These are phyloP conservation scores for Karstenula rhodostoma DNA, from an alignment of 2,329 filamentous ascomycete species.

Conservation along the genomic window DNA sequence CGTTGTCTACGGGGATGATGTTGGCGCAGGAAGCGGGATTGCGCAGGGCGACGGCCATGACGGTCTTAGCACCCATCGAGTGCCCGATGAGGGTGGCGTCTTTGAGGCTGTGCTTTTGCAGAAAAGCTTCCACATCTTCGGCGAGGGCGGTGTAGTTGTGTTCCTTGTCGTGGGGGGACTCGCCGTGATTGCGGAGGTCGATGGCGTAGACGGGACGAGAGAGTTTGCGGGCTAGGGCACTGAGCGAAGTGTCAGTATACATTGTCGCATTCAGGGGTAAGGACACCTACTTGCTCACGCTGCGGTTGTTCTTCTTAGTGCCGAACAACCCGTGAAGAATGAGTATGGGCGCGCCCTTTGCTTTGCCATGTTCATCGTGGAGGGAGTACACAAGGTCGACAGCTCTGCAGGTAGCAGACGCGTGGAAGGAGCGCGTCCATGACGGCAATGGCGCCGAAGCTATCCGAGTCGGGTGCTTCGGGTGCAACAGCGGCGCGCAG, in stretches of 20 bases:
- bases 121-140: conserved; percentile 81
- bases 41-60: conserved; percentile 83
- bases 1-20: conserved; percentile 89
- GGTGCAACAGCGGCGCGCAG: conserved; percentile 21
- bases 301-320: conserved; percentile 93
- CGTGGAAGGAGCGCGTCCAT: conserved; percentile 42
- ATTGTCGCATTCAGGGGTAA: neutral
- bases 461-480: conserved; percentile 24
- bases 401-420: conserved; percentile 29
- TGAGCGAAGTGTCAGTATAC: conserved; percentile 46
- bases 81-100: conserved; percentile 85
- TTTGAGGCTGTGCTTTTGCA: conserved; percentile 73
- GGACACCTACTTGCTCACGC: conserved; percentile 80
- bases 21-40: conserved; percentile 72
- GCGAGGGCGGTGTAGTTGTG: conserved; percentile 89
- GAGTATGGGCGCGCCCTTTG: conserved; percentile 72
- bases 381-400: conserved; percentile 47
- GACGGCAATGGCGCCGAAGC: conserved; percentile 13
- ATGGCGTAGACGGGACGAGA: conserved; percentile 82
- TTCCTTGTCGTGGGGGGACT: conserved; percentile 76
- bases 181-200: conserved; percentile 92
- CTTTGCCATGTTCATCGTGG: conserved; percentile 46
- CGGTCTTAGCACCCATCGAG: conserved; percentile 95
- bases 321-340: conserved; percentile 94
- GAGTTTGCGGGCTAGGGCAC: conserved; percentile 81